Base-by-base conservation (phyloP, 148 eudicot genomes). In the Camellia sinensis region DNA sequence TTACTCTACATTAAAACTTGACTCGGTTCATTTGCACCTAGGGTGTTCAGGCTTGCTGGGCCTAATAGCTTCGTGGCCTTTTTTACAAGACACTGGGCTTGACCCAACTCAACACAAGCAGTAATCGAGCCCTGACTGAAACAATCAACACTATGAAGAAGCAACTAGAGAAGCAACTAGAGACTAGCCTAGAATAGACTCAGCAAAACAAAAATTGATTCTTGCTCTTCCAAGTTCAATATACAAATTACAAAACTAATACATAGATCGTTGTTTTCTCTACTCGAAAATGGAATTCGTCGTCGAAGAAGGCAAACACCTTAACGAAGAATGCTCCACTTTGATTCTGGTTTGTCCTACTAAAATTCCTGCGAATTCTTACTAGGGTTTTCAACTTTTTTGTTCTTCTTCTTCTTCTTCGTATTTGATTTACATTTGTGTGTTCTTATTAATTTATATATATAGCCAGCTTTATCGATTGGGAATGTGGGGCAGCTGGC, bases 401-500 rank as follows among this genome's bases (percentile, higher is more conserved):
- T 65, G 44, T 29, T 29, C 37, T 29, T 29, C 37, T 29, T 29
- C 19, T 37, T 53, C 19, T 14, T 43, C 1, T 63, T 53, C 11
- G 2, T 0, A 21, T 69, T 63, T 68, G 22, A 44, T 57, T 62
- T 5, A 10, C 11, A 48, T 21, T 56, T 43, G 9, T 62, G 12
- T 37, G 7, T 48, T 37, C 17, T 13, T 78, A 40, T 45, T 40
- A 2, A 3, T 63, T 54, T 74, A 29, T 29, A 29, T 29, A 29
- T 29, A 10, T 57, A 95, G 99, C 99, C 99, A 7, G 98, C 98
- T 79, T 79, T 96, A 68, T 96, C 99, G 74, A 92, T 93, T 15
- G 98, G 99, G 19, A 96, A 93, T 81, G 99, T 96, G 45, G 99
- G 97, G 3, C 98, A 95, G 85, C 79, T 96, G 59, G 97, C 98